These are phyloP conservation scores for Jatropha curcas DNA, from an alignment of 345 rosid species.

Conservation along the genomic window DNA sequence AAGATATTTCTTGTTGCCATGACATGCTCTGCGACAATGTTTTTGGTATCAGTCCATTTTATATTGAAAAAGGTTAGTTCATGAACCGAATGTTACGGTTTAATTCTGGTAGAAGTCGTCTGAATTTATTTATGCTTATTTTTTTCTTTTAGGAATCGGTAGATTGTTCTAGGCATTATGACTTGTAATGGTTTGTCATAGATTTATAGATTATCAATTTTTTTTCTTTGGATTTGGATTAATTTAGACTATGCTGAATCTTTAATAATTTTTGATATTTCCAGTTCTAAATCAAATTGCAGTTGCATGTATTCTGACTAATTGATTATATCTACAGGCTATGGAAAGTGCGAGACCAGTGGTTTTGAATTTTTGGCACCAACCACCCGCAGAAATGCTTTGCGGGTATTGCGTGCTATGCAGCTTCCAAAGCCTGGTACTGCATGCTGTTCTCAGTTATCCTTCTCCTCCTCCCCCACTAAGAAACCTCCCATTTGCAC, in stretches of 20 bases:
- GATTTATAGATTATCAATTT: background rate
- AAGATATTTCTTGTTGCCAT: slow-evolving; percentile 33
- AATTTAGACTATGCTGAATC: background rate
- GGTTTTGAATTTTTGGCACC: slow-evolving; percentile 90
- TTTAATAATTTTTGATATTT: background rate
- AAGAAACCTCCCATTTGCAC: background rate
- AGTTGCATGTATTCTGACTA: background rate
- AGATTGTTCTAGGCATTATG: background rate
- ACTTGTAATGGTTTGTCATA: background rate
- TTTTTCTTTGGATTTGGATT: background rate
- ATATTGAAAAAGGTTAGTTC: slow-evolving; percentile 65
- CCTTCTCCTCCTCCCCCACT: background rate
- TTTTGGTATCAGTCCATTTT: slow-evolving; percentile 81
- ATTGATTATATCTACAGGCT: slow-evolving; percentile 40
- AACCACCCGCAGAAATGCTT: slow-evolving; percentile 78
- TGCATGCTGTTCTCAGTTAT: background rate
- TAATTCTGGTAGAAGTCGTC: background rate
- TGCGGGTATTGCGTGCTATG: slow-evolving; percentile 91
- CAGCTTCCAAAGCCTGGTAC: slow-evolving; percentile 89
- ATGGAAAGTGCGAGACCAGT: slow-evolving; percentile 44
- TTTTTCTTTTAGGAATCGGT: background rate
- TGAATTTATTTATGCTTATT: background rate
- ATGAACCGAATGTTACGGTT: background rate
- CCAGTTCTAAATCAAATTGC: background rate
- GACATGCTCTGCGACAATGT: slow-evolving; percentile 45